Conservation (phyloP, 2,329 filamentous ascomycete species). For the Hymenoscyphus infarciens region DNA sequence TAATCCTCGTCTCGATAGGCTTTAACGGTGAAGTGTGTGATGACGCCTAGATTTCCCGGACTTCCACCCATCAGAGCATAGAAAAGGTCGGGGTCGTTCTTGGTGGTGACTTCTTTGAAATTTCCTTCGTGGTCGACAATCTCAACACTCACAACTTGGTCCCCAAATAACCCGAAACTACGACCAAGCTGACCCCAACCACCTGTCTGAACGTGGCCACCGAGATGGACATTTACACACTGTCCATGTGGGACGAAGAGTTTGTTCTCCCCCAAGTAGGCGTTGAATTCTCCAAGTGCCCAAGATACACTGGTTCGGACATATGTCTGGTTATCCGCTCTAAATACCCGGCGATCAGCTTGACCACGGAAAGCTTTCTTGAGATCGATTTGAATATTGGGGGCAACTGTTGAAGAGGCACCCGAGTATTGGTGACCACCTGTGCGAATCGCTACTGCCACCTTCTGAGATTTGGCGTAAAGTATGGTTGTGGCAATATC, state of each 20-base stretch:
- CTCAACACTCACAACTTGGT: conserved; percentile 32
- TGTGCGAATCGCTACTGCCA: conserved; percentile 44
- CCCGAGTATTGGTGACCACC: conserved; percentile 50
- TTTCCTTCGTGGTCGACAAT: conserved; percentile 33
- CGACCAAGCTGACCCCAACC: conserved; percentile 8
- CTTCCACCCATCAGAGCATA: conserved; percentile 35
- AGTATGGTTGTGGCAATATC: conserved; percentile 42
- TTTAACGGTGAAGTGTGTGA: conserved; percentile 37
- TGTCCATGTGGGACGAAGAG: conserved; percentile 46
- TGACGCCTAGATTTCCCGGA: conserved; percentile 36
- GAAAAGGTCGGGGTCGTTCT: conserved; percentile 33
- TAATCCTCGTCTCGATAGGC: conserved; percentile 40
- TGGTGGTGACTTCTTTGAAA: conserved; percentile 28
- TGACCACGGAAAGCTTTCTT: conserved; percentile 38
- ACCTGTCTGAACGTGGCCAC: conserved; percentile 44
- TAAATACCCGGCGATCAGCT: conserved; percentile 35
- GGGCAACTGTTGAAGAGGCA: conserved; percentile 43
- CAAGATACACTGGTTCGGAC: conserved; percentile 42
- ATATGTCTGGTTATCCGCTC: conserved; percentile 37
- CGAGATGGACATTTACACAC: conserved; percentile 44
- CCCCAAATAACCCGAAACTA: conserved; percentile 32
- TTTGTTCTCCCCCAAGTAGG: conserved; percentile 40
- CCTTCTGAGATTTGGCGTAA: conserved; percentile 40
- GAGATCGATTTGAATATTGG: conserved; percentile 47
- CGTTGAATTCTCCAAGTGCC: conserved; percentile 42